Evolutionary conservation across 2,329 filamentous ascomycete species (phyloP), one percentile per base, ranked within the genome.

Genomic region (Penicillium psychrosexuale): DNA sequence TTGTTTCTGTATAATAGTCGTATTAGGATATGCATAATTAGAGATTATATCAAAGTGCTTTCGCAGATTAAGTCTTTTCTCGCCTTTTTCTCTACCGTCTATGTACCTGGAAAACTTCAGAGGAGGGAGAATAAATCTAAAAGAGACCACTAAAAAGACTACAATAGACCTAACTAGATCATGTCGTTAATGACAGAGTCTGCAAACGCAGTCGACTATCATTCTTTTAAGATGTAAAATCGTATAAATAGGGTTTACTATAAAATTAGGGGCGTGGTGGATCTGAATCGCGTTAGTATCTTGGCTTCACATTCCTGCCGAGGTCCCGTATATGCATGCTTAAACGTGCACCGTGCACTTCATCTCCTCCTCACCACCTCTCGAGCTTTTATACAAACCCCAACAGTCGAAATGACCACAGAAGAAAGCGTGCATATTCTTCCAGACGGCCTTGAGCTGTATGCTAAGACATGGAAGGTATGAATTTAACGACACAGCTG

Each of bases 401-500:
- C 34, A 12, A 31, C 15, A 39, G 15, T 15, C 27, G 6, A 34
- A 19, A 66, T 71, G 49, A 75, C 72, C 44, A 78, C 74, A 31
- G 75, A 77, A 67, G 82, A 85, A 72, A 78, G 79, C 54, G 78
- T 71, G 58, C 77, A 82, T 66, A 75, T 71, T 15, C 70, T 79
- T 5, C 72, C 76, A 28, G 83, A 85, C 67, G 80, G 80, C 52
- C 69, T 72, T 36, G 77, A 80, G 63, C 71, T 86, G 52, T 86
- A 84, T 70, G 83, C 82, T 38, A 85, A 85, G 67, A 84, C 81
- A 22, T 86, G 83, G 82, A 80, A 78, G 74, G 81, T 82, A 62
- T 69, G 13, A 27, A 39, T 38, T 43, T 51, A 28, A 28, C 22
- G 31, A 33, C 7, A 13, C 9, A 30, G 39, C 48, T 40, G 27